Evolutionary conservation across 192 early-diverging fungal species (phyloP).

Genomic region (Backusella morwellensis): DNA sequence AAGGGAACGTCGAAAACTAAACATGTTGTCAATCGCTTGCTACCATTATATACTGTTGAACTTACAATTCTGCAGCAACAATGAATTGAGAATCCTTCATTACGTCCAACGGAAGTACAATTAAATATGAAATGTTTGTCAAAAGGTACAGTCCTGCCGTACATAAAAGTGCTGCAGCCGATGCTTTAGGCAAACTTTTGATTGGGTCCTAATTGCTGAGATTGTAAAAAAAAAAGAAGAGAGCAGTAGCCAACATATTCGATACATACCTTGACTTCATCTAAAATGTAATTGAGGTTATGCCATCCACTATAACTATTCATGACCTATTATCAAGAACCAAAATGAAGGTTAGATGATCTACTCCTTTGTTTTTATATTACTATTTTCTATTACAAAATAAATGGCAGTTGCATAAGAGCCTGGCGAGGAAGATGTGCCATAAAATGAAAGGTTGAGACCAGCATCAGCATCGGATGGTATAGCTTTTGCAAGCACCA

Average conservation of each 20-base stretch:
- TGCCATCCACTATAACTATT: conserved; percentile 29
- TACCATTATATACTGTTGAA: neutral
- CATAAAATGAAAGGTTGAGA: conserved; percentile 29
- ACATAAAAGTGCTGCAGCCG: conserved; percentile 12
- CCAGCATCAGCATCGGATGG: conserved; percentile 10
- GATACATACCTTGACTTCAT: conserved; percentile 27
- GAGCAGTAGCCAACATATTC: neutral
- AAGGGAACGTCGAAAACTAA: conserved; percentile 23
- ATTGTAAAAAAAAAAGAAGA: neutral
- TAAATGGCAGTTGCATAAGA: conserved; percentile 33
- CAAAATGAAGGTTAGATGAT: neutral
- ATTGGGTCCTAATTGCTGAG: conserved; percentile 13
- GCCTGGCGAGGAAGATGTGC: conserved; percentile 17
- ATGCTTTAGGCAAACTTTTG: conserved; percentile 20
- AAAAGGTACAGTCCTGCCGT: conserved; percentile 24
- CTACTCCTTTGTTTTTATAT: neutral
- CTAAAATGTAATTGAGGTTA: conserved; percentile 27
- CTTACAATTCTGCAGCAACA: conserved; percentile 33
- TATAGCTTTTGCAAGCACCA: conserved; percentile 10
- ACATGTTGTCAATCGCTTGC: neutral
- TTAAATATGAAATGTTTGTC: conserved; percentile 26
- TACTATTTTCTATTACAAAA: conserved; percentile 10
- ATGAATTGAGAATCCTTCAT: conserved; percentile 29
- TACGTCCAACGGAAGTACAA: conserved; percentile 20
- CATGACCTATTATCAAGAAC: neutral